Conservation (phyloP, 495 filamentous ascomycete genomes). For the Penicillium diatomitis region DNA sequence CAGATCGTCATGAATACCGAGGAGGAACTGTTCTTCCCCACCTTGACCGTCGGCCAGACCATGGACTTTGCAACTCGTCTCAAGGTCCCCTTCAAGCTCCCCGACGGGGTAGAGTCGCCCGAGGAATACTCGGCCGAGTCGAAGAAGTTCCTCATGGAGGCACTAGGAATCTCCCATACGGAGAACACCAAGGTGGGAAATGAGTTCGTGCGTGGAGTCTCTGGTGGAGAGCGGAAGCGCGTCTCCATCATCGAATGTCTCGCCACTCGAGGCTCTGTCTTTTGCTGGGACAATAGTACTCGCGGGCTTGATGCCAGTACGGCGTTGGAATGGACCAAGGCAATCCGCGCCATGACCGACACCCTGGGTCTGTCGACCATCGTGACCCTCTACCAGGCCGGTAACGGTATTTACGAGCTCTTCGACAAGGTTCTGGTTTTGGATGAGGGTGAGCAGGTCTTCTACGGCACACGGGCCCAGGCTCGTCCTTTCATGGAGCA, state of each 20-base stretch:
- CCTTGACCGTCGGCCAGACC: conserved; percentile 61
- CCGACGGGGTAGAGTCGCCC: conserved; percentile 28
- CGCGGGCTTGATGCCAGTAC: conserved; percentile 53
- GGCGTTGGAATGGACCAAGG: conserved; percentile 46
- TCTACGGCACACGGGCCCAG: conserved; percentile 46
- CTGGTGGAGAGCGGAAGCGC: conserved; percentile 72
- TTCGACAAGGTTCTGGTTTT: conserved; percentile 64
- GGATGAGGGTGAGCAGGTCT: conserved; percentile 55
- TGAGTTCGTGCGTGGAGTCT: conserved; percentile 71
- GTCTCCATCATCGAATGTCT: conserved; percentile 60
- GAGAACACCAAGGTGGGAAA: conserved; percentile 75
- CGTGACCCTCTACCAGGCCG: conserved; percentile 52
- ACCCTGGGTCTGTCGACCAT: conserved; percentile 37
- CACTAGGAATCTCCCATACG: conserved; percentile 70
- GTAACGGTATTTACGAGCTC: conserved; percentile 52
- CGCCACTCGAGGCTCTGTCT: conserved; percentile 49
- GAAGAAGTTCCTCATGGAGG: conserved; percentile 62
- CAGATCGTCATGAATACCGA: conserved; percentile 66
- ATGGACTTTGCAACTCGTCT: conserved; percentile 53
- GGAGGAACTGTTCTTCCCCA: conserved; percentile 64
- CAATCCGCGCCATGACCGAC: conserved; percentile 39
- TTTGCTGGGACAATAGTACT: conserved; percentile 56
- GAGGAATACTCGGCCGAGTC: conserved; percentile 39
- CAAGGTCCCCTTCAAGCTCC: conserved; percentile 28
- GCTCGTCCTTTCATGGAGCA: conserved; percentile 60